These are phyloP conservation scores for Lecanicillium sp. DNA, from an alignment of 2,329 filamentous ascomycete species.

Conservation along the genomic window DNA sequence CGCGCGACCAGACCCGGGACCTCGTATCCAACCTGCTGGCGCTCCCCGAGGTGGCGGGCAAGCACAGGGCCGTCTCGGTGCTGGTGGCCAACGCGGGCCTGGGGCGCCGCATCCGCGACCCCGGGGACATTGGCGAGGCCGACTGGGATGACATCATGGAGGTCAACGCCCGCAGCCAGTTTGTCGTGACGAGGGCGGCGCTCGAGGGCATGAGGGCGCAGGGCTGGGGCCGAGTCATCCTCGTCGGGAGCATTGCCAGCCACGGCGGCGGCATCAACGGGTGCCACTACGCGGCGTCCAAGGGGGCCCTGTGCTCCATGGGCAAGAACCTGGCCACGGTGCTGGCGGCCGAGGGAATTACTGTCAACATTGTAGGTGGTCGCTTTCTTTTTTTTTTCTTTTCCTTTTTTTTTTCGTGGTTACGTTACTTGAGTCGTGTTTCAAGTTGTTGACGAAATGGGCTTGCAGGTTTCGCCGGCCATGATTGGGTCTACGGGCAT, in stretches of 20 bases:
- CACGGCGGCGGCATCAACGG: slow-evolving; percentile 60
- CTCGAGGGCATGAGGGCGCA: slow-evolving; percentile 55
- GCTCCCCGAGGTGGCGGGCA: slow-evolving; percentile 14
- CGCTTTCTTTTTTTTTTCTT: too few relatives aligned
- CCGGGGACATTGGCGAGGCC: slow-evolving; percentile 54
- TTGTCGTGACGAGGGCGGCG: slow-evolving; percentile 54
- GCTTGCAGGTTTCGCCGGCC: slow-evolving; percentile 53
- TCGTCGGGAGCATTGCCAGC: slow-evolving; percentile 58
- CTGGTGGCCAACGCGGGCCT: slow-evolving; percentile 62
- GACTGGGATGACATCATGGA: slow-evolving; percentile 59
- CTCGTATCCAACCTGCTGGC: slow-evolving; percentile 21
- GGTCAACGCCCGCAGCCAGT: slow-evolving; percentile 56
- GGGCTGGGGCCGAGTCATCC: slow-evolving; percentile 58
- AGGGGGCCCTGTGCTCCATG: slow-evolving; percentile 53
- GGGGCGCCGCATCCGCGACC: slow-evolving; percentile 51
- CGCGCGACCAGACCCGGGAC: slow-evolving; percentile 20
- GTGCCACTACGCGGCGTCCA: slow-evolving; percentile 54
- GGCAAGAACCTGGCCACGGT: slow-evolving; percentile 58
- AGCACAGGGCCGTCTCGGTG: slow-evolving; percentile 37
- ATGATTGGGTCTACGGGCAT: slow-evolving; percentile 62
- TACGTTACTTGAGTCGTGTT: too few relatives aligned
- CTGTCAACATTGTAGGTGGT: slow-evolving; percentile 44
- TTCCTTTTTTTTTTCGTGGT: too few relatives aligned
- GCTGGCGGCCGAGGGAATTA: slow-evolving; percentile 54
- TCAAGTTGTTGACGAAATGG: too few relatives aligned